Conservation (phyloP, 2,329 filamentous ascomycete genomes). For the Escovopsis sp. region DNA sequence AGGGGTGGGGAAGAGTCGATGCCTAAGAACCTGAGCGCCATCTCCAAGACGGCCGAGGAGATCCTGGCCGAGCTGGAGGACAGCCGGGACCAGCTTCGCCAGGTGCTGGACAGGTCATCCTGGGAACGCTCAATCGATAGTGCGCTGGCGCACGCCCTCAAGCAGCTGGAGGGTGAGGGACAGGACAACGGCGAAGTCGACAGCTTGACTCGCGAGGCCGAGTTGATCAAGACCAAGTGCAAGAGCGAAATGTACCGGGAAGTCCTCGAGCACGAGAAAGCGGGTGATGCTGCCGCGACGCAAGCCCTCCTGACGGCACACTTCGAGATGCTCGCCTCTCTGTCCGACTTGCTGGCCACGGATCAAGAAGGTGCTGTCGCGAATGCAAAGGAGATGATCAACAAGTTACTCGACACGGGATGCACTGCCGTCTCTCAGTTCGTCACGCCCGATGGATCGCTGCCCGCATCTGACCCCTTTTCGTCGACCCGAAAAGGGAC, state of each 20-base stretch:
- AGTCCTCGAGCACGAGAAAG: slow-evolving; percentile 71
- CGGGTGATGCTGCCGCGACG: slow-evolving; percentile 60
- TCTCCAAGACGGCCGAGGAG: slow-evolving; percentile 79
- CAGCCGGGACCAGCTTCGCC: slow-evolving; percentile 80
- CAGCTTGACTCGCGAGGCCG: slow-evolving; percentile 64
- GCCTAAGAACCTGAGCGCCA: slow-evolving; percentile 53
- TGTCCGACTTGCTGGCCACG: slow-evolving; percentile 71
- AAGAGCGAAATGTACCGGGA: slow-evolving; percentile 65
- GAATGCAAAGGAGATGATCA: slow-evolving; percentile 63
- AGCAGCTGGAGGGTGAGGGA: slow-evolving; percentile 52
- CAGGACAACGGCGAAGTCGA: slow-evolving; percentile 48
- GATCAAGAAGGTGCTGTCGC: slow-evolving; percentile 69
- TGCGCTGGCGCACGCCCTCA: slow-evolving; percentile 71
- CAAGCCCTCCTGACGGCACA: slow-evolving; percentile 79
- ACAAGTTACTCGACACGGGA: slow-evolving; percentile 63
- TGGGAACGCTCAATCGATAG: slow-evolving; percentile 85
- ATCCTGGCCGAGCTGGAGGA: slow-evolving; percentile 63
- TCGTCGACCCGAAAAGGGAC: slow-evolving; percentile 55
- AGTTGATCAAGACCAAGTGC: slow-evolving; percentile 70
- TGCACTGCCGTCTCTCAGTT: slow-evolving; percentile 64
- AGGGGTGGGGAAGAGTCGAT: slow-evolving; percentile 38
- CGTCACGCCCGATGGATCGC: slow-evolving; percentile 71
- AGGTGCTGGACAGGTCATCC: slow-evolving; percentile 61
- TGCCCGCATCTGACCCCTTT: slow-evolving; percentile 48
- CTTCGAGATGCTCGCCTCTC: slow-evolving; percentile 76